Conservation (phyloP, 2,329 filamentous ascomycete genomes). For the Myriosclerotinia scirpicola region DNA sequence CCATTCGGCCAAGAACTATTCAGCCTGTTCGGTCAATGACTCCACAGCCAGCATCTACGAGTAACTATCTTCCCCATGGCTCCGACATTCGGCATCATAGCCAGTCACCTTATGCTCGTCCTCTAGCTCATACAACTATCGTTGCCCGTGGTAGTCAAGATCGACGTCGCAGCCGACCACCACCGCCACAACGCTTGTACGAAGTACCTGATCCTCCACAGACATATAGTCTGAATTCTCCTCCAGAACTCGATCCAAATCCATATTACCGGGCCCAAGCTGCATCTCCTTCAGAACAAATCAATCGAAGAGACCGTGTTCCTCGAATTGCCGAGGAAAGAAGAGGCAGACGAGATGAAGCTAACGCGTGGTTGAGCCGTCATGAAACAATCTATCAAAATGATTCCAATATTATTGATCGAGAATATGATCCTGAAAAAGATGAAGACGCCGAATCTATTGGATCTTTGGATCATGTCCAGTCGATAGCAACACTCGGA, state of each 20-base stretch:
- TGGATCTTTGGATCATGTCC: slow-evolving; percentile 7
- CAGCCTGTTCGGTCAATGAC: slow-evolving; percentile 3
- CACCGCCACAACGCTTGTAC: slow-evolving; percentile 7
- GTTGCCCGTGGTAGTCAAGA: slow-evolving; percentile 2
- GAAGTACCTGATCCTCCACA: slow-evolving; percentile 13
- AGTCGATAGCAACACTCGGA: not conserved
- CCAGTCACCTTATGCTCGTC: slow-evolving; percentile 6
- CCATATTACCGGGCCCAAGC: slow-evolving; percentile 15
- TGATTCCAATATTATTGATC: slow-evolving; percentile 8
- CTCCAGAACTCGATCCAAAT: slow-evolving; percentile 8
- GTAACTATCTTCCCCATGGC: not conserved
- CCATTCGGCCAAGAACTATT: not conserved
- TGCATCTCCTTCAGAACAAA: not conserved
- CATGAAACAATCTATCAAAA: slow-evolving; percentile 10
- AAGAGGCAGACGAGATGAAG: slow-evolving; percentile 2
- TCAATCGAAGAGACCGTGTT: not conserved
- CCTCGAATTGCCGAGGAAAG: slow-evolving; percentile 6
- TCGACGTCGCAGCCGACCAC: not conserved
- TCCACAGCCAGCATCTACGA: not conserved
- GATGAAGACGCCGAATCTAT: slow-evolving; percentile 14
- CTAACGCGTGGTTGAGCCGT: not conserved
- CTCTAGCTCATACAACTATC: slow-evolving; percentile 3
- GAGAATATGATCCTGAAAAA: slow-evolving; percentile 16
- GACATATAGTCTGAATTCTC: not conserved
- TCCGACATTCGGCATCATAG: slow-evolving; percentile 12